Evolutionary conservation across 352 stramenopile genomes (phyloP).

Genomic region (Phytophthora macrochlamydospora): DNA sequence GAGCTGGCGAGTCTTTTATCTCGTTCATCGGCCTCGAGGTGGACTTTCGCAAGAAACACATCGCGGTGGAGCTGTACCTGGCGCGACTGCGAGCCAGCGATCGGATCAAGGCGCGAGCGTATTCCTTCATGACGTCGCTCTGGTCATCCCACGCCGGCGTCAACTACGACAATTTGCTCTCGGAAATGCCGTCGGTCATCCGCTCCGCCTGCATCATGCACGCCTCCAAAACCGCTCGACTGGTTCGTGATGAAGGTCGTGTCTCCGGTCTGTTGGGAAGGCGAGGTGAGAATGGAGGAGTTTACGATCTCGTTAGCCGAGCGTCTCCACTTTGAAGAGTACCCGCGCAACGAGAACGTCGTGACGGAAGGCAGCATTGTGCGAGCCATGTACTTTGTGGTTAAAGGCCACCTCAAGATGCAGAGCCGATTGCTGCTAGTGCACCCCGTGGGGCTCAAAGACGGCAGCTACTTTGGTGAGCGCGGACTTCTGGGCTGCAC

Average conservation of each 20-base stretch:
- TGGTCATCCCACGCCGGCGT: slow-evolving; percentile 65
- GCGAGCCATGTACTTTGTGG: slow-evolving; percentile 72
- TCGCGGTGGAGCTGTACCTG: slow-evolving; percentile 54
- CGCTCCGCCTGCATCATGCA: slow-evolving; percentile 51
- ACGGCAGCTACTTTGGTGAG: slow-evolving; percentile 64
- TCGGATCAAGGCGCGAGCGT: slow-evolving; percentile 33
- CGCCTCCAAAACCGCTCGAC: slow-evolving; percentile 41
- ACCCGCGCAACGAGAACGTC: slow-evolving; percentile 59
- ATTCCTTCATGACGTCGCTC: slow-evolving; percentile 53
- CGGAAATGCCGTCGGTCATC: slow-evolving; percentile 54
- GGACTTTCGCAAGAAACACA: slow-evolving; percentile 65
- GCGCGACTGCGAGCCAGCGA: slow-evolving; percentile 39
- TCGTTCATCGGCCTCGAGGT: slow-evolving; percentile 66
- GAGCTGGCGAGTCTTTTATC: slow-evolving; percentile 54
- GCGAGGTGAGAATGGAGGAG: slow-evolving; percentile 21
- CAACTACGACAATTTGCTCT: slow-evolving; percentile 56
- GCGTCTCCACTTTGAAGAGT: slow-evolving; percentile 67
- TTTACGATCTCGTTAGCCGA: slow-evolving; percentile 38
- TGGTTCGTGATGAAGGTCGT: slow-evolving; percentile 48
- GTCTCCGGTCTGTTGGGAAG: slow-evolving; percentile 31
- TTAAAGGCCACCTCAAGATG: slow-evolving; percentile 53
- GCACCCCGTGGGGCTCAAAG: slow-evolving; percentile 23
- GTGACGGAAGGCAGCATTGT: slow-evolving; percentile 64
- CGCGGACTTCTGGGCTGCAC: slow-evolving; percentile 54
- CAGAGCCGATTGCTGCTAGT: slow-evolving; percentile 33